Conservation (phyloP, 768 basidiomycete species). For the Leccinellum rugosiceps region DNA sequence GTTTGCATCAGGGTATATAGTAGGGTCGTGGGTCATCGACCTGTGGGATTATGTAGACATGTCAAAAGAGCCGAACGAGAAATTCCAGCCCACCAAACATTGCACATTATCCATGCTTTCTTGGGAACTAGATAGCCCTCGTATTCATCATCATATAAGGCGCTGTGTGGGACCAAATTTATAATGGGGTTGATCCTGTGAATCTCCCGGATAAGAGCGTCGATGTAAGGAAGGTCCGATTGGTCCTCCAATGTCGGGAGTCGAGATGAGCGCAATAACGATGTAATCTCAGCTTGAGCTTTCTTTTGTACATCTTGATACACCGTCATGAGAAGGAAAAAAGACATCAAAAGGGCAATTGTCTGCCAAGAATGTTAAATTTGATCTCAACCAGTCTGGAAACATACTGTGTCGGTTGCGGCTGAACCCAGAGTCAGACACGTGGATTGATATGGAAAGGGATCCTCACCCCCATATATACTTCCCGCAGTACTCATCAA, state of each 20-base stretch:
- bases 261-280: conserved; percentile 19
- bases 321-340: conserved; percentile 16
- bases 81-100: conserved; percentile 6
- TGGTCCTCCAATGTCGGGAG: conserved; percentile 25
- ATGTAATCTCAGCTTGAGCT: conserved; percentile 25
- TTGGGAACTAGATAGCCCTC: conserved; percentile 10
- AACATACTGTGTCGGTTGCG: conserved; percentile 11
- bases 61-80: neutral
- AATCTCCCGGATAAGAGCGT: conserved; percentile 24
- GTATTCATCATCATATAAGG: conserved; percentile 9
- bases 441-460: too few species aligned
- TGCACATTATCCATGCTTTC: conserved; percentile 12
- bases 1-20: conserved; percentile 27
- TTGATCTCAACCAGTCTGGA: neutral
- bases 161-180: conserved; percentile 18
- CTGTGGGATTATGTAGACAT: conserved; percentile 9
- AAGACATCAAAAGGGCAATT: conserved; percentile 3
- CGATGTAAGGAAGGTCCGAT: conserved; percentile 24
- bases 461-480: conserved; percentile 5
- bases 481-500: conserved; percentile 7
- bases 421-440: neutral
- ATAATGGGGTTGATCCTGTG: conserved; percentile 15
- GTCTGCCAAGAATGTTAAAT: conserved; percentile 2
- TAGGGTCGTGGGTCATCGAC: conserved; percentile 33
- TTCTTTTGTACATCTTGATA: conserved; percentile 22